Base-by-base conservation (phyloP, 106 monocot species). In the Dioscorea zingiberensis region DNA sequence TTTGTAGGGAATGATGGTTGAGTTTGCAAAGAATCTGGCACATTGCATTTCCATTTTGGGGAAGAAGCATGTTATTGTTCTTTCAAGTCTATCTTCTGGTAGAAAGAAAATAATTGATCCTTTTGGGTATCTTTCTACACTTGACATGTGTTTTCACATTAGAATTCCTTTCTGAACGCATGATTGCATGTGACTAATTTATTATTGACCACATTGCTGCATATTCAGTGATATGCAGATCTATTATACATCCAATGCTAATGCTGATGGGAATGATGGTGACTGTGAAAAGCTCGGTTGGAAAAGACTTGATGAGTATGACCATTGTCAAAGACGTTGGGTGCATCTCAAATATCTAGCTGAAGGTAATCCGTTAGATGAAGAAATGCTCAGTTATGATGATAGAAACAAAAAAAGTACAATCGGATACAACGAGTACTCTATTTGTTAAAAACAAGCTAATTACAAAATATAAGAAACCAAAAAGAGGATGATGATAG, bases 31-130 rank as follows among this genome's bases (percentile, higher is more conserved):
- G 65, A 83, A 86, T 58, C 71, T 98, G 47, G 84, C 88, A 3
- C 18, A 81, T 26, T 93, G 92, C 64, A 61, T 84, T 59, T 63
- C 67, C 10, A 48, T 71, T 30, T 77, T 38, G 51, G 84, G 84
- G 57, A 98, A 93, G 79, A 82, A 89, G 25, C 89, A 98, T 73
- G 97, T n/a, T n/a, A n/a, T n/a, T n/a, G n/a, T n/a, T n/a, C n/a
- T n/a, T n/a, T n/a, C n/a, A n/a, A n/a, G n/a, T 79, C 71, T 98
- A 78, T 92, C 92, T 64, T 88, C 92, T 77, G 88, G 92, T 74
- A 89, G 71, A 71, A 89, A 63, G 62, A 87, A 89, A 70, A 68
- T 45, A 30, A 77, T 92, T 48, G 77, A 86, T 80, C 65, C 80
- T 54, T 79, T 85, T 53, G 88, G 91, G 94, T 91, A 58, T 6